phyloP scores from a whole-genome alignment of 1,284 basidiomycete species.

The Wolfiporia cocos region DNA sequence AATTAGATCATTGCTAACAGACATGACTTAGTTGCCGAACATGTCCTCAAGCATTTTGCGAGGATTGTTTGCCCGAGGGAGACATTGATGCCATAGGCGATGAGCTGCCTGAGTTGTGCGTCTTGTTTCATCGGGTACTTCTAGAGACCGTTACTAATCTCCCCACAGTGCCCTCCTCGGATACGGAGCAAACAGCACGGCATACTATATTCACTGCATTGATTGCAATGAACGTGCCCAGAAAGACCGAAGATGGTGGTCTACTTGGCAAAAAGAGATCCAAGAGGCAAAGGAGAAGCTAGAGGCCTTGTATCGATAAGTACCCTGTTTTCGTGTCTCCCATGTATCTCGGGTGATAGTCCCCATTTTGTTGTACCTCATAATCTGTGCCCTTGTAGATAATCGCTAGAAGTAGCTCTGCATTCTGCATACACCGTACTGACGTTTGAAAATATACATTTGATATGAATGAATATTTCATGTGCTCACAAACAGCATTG shows the following conservation, averaged over 20 bases:
- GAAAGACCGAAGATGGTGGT: slow-evolving; percentile 1
- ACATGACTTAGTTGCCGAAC: slow-evolving; percentile 42
- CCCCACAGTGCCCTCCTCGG: background rate
- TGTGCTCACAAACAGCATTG: too few species aligned
- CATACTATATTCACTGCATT: slow-evolving; percentile 6
- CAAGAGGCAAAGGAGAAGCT: background rate
- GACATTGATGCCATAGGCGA: slow-evolving; percentile 47
- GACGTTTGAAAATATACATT: too few species aligned
- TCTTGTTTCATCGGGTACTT: slow-evolving; percentile 7
- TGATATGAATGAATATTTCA: too few species aligned
- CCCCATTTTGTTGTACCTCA: too few species aligned
- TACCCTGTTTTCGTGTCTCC: too few species aligned
- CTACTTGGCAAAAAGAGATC: slow-evolving; percentile 2
- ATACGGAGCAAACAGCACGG: background rate
- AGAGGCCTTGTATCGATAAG: too few species aligned
- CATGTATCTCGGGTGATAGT: too few species aligned
- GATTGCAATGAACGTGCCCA: background rate
- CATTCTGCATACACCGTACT: too few species aligned
- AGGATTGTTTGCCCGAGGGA: slow-evolving; percentile 48
- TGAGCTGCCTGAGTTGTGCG: slow-evolving; percentile 50
- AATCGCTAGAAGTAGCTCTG: too few species aligned
- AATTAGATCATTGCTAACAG: background rate
- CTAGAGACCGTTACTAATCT: background rate
- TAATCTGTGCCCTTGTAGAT: too few species aligned
- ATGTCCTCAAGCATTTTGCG: slow-evolving; percentile 52